Evolutionary conservation across 2,329 filamentous ascomycete genomes (phyloP).

Genomic region (Cercospora janseana): DNA sequence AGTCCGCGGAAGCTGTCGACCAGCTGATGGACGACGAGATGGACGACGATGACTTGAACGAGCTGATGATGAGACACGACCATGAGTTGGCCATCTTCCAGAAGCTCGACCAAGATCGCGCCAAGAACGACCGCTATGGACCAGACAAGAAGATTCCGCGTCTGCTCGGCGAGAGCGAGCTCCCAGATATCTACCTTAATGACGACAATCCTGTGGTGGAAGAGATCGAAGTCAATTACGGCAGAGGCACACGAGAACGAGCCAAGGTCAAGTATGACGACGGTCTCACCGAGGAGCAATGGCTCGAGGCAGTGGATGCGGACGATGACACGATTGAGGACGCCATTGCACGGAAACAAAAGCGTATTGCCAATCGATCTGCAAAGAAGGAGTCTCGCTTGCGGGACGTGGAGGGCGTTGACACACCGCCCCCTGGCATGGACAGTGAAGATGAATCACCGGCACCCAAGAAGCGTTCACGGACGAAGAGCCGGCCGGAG

Average conservation of each 20-base stretch:
- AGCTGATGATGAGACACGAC: conserved; percentile 87
- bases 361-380: conserved; percentile 75
- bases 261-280: conserved; percentile 95
- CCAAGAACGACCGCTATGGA: conserved; percentile 68
- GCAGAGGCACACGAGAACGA: conserved; percentile 90
- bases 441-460: conserved; percentile 75
- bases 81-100: conserved; percentile 77
- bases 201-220: conserved; percentile 80
- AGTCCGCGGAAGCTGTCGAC: conserved; percentile 68
- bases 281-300: conserved; percentile 96
- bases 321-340: conserved; percentile 93
- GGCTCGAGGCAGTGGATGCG: conserved; percentile 96
- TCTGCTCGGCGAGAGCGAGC: conserved; percentile 80
- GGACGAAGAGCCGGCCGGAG: conserved; percentile 69
- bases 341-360: conserved; percentile 85
- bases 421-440: conserved; percentile 74
- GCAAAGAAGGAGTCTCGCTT: conserved; percentile 57
- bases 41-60: conserved; percentile 96
- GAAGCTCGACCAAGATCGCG: conserved; percentile 74
- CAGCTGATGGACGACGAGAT: conserved; percentile 89
- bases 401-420: conserved; percentile 51
- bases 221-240: conserved; percentile 72
- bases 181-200: conserved; percentile 89
- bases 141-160: conserved; percentile 68
- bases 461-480: conserved; percentile 70